Base-by-base conservation (phyloP, 2,329 filamentous ascomycete genomes). In the Incumbomyces lentus region DNA sequence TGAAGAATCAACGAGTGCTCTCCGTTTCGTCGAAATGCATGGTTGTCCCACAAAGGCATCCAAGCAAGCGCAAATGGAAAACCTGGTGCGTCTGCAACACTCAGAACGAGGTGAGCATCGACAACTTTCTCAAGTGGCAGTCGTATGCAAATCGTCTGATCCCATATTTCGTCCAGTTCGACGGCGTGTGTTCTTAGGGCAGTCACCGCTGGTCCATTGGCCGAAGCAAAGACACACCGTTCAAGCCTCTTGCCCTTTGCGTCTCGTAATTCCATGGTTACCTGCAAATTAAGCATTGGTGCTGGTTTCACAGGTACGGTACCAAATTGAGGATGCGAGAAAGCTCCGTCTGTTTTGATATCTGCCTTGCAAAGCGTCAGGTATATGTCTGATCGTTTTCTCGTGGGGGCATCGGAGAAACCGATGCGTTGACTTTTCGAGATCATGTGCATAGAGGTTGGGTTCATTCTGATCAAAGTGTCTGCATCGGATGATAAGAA, bases 371-470 rank as follows among this genome's bases (percentile, higher is more conserved):
- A 79, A 40, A 98, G 66, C 0, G 88, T 95, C 37, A 98, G 66
- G 61, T 98, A 98, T 42, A 98, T 96, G 62, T 98, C 93, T 10
- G 88, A 95, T 57, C 93, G 76, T 13, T 84, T 75, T 61, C 87
- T 89, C 0, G 84, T 88, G 0, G 92, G 90, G 1, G 89, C 89
- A 11, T 89, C 89, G 2, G 90, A 86, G 62, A 98, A 96, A 1
- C 89, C 92, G 63, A 96, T 89, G 62, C 92, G 92, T 58, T 75
- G 83, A 0, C 89, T 94, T 62, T 84, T 84, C 48, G 75, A 74
- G 49, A 96, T 78, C 43, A 84, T 82, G 42, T 93, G 83, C 12
- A 98, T 77, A 12, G 93, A 68, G 0, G 90, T 96, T 0, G 92
- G 92, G 2, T 87, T 95, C 40, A 83, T 80, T 59, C 84, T 86